phyloP scores from a whole-genome alignment of 2,329 filamentous ascomycete genomes.

The Tolypocladium ophioglossoides region DNA sequence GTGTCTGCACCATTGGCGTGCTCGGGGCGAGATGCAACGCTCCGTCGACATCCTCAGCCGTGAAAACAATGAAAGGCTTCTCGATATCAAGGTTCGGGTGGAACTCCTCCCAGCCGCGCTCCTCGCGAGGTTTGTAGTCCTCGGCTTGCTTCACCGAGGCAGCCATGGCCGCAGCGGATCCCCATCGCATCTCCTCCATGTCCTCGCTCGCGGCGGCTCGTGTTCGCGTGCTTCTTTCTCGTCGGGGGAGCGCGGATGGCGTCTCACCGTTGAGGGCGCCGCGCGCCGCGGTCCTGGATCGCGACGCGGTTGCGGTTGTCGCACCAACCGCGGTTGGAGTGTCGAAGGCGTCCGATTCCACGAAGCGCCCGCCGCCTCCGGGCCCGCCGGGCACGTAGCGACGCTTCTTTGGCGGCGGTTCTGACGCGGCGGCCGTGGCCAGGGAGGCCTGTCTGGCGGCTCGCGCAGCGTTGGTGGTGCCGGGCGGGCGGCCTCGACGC shows the following conservation, averaged over 20 bases:
- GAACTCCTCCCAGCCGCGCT: slow-evolving; percentile 95
- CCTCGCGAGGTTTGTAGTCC: slow-evolving; percentile 94
- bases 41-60: slow-evolving; percentile 77
- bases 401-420: slow-evolving; percentile 59
- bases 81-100: slow-evolving; percentile 93
- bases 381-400: slow-evolving; percentile 80
- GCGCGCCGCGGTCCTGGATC: slow-evolving; percentile 39
- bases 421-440: slow-evolving; percentile 28
- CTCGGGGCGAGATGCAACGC: slow-evolving; percentile 32
- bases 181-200: slow-evolving; percentile 59
- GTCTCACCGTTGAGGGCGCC: slow-evolving; percentile 27
- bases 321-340: slow-evolving; percentile 30
- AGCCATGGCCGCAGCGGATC: slow-evolving; percentile 79
- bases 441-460: slow-evolving; percentile 25
- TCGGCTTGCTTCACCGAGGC: slow-evolving; percentile 84
- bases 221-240: slow-evolving; percentile 47
- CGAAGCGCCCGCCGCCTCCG: slow-evolving; percentile 74
- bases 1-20: slow-evolving; percentile 21
- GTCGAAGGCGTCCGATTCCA: slow-evolving; percentile 60
- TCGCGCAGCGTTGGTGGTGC: slow-evolving; percentile 29
- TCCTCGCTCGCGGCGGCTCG: slow-evolving; percentile 41
- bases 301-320: slow-evolving; percentile 32
- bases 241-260: slow-evolving; percentile 37
- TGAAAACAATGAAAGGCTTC: slow-evolving; percentile 64
- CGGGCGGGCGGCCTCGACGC: slow-evolving; percentile 36